phyloP scores from a whole-genome alignment of 768 basidiomycete genomes.

The Termitomyces sp. region DNA sequence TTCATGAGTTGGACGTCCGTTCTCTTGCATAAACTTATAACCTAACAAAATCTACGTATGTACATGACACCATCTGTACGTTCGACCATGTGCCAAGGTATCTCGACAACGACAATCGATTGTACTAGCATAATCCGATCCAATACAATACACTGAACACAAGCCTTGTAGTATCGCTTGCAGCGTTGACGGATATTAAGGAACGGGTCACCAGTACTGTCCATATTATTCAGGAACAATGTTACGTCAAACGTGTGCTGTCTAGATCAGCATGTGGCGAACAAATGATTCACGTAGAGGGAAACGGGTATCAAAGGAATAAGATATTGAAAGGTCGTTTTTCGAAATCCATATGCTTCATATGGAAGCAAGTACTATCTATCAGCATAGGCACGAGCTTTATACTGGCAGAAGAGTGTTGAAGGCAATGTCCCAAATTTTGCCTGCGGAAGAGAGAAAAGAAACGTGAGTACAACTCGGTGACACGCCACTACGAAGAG shows the following conservation, averaged over 20 bases:
- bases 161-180: no score
- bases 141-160: no score
- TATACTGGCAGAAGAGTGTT: constrained; percentile 72
- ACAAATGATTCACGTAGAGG: background rate
- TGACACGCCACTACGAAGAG: background rate
- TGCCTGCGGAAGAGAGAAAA: constrained; percentile 40
- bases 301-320: background rate
- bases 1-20: background rate
- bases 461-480: background rate
- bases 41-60: no score
- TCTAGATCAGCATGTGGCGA: background rate
- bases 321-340: background rate
- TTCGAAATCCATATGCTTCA: background rate
- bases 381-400: background rate
- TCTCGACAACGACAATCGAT: background rate
- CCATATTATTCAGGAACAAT: background rate
- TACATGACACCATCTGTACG: background rate
- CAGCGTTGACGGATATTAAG: no score
- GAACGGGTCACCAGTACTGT: background rate
- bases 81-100: background rate
- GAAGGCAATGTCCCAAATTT: constrained; percentile 93
- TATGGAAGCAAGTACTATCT: background rate
- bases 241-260: background rate
- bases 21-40: no score
- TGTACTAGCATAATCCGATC: background rate